Conservation (phyloP, 2,329 filamentous ascomycete species). For the Monilinia vaccinii-corymbosi region DNA sequence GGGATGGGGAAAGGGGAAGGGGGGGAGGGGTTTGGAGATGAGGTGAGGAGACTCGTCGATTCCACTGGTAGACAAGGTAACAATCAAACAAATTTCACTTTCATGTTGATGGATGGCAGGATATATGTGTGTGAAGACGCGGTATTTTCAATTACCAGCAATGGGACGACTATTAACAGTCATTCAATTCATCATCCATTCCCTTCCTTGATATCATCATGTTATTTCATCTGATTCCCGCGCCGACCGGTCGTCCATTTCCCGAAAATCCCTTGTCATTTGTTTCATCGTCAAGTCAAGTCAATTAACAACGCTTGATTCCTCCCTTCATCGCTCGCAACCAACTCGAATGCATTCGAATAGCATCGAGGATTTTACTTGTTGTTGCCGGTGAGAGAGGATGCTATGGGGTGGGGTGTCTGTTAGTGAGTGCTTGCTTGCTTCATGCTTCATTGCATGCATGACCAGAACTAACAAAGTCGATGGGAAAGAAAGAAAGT, state of each 20-base stretch:
- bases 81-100: background rate
- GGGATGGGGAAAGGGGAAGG: no score
- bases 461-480: no score
- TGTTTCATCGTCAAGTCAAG: background rate
- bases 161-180: background rate
- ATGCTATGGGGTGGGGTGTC: background rate
- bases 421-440: background rate
- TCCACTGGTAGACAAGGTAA: no score
- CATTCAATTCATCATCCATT: background rate
- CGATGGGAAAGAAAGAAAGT: no score
- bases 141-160: background rate
- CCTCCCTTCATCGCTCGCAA: background rate
- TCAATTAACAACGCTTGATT: background rate
- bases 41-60: no score
- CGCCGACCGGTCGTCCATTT: background rate
- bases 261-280: background rate
- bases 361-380: background rate
- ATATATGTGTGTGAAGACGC: background rate
- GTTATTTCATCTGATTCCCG: background rate
- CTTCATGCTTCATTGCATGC: background rate
- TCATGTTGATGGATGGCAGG: no score
- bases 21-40: no score
- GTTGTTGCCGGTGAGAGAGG: constrained; percentile 1
- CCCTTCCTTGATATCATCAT: background rate
- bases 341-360: background rate